Evolutionary conservation across 352 stramenopile species (phyloP).

Genomic region (Phytopythium ostracodes): DNA sequence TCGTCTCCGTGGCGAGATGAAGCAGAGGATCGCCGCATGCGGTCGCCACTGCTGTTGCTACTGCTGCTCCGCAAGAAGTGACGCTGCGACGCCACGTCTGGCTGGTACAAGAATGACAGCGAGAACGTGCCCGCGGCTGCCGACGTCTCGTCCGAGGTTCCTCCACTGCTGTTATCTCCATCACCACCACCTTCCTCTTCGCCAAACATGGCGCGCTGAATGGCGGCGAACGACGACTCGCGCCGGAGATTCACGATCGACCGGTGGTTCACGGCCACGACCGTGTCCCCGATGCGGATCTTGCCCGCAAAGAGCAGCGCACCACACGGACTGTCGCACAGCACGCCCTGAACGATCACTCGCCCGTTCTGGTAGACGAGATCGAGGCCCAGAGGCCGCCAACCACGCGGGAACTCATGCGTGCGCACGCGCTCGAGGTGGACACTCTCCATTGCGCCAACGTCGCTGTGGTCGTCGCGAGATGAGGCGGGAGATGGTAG

Average conservation of each 20-base stretch:
- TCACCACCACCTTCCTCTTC: conserved; percentile 17
- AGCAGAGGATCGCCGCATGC: background rate
- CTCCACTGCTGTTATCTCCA: conserved; percentile 8
- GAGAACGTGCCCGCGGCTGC: conserved; percentile 32
- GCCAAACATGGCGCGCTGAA: conserved; percentile 52
- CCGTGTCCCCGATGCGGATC: conserved; percentile 72
- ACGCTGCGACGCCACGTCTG: conserved; percentile 11
- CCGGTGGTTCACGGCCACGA: conserved; percentile 71
- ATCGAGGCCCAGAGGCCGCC: conserved; percentile 63
- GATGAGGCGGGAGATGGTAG: background rate
- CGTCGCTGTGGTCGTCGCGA: too few relatives aligned
- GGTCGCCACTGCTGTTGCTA: background rate
- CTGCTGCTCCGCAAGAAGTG: conserved; percentile 3
- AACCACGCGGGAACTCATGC: conserved; percentile 47
- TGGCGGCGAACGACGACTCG: conserved; percentile 73
- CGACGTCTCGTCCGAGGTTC: conserved; percentile 5
- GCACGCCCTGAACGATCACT: conserved; percentile 73
- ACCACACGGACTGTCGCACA: conserved; percentile 60
- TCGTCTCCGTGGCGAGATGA: background rate
- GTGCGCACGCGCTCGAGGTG: conserved; percentile 59
- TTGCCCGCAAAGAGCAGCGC: conserved; percentile 56
- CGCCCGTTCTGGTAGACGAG: conserved; percentile 74
- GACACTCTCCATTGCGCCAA: background rate
- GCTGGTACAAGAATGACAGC: conserved; percentile 69
- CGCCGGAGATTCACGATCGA: conserved; percentile 82